A percentile compares a stretch with the other conserved stretches of the same genome.
Evolutionary conservation across 768 basidiomycete genomes (phyloP).

Genomic region (Leccinellum luteum): DNA sequence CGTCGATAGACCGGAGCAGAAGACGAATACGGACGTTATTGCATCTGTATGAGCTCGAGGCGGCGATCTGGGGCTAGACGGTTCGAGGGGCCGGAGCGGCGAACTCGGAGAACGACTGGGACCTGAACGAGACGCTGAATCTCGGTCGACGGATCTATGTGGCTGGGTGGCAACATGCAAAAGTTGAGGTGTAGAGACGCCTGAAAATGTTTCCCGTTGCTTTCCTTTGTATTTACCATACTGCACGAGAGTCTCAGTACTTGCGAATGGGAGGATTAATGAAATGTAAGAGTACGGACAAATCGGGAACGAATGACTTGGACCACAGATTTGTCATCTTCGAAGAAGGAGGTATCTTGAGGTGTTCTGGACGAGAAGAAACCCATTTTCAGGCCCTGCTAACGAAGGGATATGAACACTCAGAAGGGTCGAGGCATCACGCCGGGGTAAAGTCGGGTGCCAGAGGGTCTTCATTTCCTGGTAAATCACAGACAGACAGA

Average conservation of each 20-base stretch:
- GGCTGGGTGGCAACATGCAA: conserved; percentile 20
- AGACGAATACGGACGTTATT: conserved; percentile 49
- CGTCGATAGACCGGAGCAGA: conserved; percentile 8
- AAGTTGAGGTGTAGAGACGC: conserved; percentile 34
- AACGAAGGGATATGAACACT: not conserved
- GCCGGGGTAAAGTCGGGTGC: conserved; percentile 14
- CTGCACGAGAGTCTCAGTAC: conserved; percentile 31
- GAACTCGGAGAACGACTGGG: conserved; percentile 20
- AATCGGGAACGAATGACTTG: conserved; percentile 62
- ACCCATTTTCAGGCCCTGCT: conserved; percentile 30
- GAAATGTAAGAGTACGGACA: conserved; percentile 39
- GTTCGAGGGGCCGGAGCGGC: conserved; percentile 23
- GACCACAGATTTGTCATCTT: conserved; percentile 47
- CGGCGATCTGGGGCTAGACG: conserved; percentile 16
- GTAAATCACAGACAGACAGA: conserved; percentile 14
- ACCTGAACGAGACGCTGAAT: conserved; percentile 12
- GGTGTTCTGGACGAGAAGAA: conserved; percentile 31
- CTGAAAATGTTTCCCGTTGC: conserved; percentile 43
- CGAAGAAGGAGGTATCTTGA: conserved; percentile 15
- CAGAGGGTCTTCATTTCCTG: conserved; percentile 18
- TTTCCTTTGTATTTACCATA: conserved; percentile 60
- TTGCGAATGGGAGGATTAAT: conserved; percentile 12
- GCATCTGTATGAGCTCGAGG: conserved; percentile 41
- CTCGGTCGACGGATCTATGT: conserved; percentile 20
- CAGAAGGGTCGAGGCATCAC: conserved; percentile 2